phyloP scores from a whole-genome alignment of 2,329 filamentous ascomycete genomes.

The Simplicillium sp. region DNA sequence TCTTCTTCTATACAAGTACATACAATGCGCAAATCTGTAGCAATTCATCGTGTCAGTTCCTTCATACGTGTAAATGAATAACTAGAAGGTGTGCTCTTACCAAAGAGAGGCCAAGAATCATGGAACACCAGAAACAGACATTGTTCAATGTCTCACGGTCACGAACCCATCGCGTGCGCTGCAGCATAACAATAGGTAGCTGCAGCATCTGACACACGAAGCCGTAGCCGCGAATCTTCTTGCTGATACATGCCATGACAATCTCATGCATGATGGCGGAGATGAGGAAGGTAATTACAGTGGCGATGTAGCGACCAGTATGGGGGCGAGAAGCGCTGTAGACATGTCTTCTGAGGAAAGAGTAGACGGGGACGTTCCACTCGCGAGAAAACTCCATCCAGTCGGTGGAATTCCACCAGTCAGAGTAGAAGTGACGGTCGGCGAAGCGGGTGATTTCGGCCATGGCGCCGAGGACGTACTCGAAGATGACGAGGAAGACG shows the following conservation, averaged over 20 bases:
- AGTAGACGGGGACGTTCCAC: slow-evolving; percentile 97
- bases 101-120: slow-evolving; percentile 78
- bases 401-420: slow-evolving; percentile 71
- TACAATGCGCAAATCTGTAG: slow-evolving; percentile 43
- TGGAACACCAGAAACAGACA: slow-evolving; percentile 82
- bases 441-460: slow-evolving; percentile 91
- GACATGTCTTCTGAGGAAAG: slow-evolving; percentile 89
- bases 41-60: neutral
- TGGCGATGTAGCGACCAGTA: slow-evolving; percentile 69
- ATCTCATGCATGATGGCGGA: slow-evolving; percentile 86
- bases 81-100: slow-evolving; percentile 35
- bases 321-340: slow-evolving; percentile 74
- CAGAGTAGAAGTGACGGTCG: slow-evolving; percentile 84
- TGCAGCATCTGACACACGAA: slow-evolving; percentile 95
- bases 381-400: slow-evolving; percentile 94
- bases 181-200: slow-evolving; percentile 86
- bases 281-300: slow-evolving; percentile 84
- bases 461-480: slow-evolving; percentile 90
- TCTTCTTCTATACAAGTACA: slow-evolving; percentile 30
- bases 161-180: slow-evolving; percentile 69
- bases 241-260: slow-evolving; percentile 95
- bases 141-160: slow-evolving; percentile 75
- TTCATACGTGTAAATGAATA: neutral
- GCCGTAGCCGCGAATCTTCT: slow-evolving; percentile 91
- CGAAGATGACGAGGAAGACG: slow-evolving; percentile 96